Evolutionary conservation across 345 rosid genomes (phyloP).

Genomic region (Geranium rotundifolium): DNA sequence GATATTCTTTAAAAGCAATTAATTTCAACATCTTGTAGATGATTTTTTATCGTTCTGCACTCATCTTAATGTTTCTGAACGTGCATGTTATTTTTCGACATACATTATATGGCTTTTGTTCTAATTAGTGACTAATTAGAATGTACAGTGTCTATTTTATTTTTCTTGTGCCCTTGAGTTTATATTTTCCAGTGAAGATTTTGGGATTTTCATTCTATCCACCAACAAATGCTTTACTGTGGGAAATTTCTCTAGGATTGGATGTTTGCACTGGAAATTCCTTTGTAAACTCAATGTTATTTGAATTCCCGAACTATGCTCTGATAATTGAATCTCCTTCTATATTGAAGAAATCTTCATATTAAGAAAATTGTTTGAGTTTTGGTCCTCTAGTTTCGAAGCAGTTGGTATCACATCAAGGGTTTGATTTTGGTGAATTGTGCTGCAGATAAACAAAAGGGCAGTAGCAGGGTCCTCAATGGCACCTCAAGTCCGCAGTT

Average conservation of each 20-base stretch:
- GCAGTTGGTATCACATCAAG: not conserved
- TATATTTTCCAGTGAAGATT: not conserved
- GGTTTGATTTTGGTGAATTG: constrained; percentile 7
- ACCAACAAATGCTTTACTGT: no score
- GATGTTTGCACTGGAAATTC: not conserved
- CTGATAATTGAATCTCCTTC: not conserved
- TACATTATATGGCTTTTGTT: not conserved
- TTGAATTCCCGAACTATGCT: not conserved
- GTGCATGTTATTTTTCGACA: not conserved
- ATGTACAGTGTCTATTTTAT: not conserved
- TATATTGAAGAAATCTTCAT: not conserved
- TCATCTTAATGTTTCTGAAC: not conserved
- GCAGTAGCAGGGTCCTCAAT: constrained; percentile 36
- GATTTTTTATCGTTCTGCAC: not conserved
- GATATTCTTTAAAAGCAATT: no score
- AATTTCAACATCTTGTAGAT: not conserved
- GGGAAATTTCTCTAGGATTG: not conserved
- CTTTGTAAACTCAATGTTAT: not conserved
- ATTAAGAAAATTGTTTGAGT: not conserved
- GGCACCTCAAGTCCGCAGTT: constrained; percentile 75
- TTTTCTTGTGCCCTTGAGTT: not conserved
- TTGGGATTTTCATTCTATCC: not conserved
- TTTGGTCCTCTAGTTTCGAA: not conserved
- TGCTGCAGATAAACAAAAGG: constrained; percentile 63
- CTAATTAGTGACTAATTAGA: not conserved